Conservation (phyloP, 2,329 filamentous ascomycete genomes). For the Aspergillus phoenicis region DNA sequence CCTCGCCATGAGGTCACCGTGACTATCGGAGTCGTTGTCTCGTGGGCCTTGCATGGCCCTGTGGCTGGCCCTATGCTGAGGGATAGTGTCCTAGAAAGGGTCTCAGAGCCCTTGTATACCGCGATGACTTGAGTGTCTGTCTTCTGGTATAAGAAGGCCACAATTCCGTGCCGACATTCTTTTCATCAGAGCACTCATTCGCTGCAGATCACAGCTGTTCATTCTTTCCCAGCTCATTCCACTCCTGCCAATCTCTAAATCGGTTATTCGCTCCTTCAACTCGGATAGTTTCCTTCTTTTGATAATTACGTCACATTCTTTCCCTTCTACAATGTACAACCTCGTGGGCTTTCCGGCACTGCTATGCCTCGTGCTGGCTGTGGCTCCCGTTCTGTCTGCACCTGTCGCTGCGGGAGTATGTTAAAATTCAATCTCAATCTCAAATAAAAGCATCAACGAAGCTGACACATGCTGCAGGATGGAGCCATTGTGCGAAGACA, state of each 20-base stretch:
- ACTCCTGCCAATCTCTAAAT: conserved; percentile 9
- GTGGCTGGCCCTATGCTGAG: not conserved
- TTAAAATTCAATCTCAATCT: not conserved
- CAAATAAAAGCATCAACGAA: conserved; percentile 3
- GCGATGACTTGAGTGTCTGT: not conserved
- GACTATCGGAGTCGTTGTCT: conserved; percentile 7
- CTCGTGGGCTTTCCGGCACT: conserved; percentile 31
- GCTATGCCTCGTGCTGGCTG: conserved; percentile 34
- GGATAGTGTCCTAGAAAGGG: conserved; percentile 11
- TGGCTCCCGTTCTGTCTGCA: conserved; percentile 33
- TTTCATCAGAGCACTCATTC: conserved; percentile 13
- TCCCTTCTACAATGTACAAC: conserved; percentile 26
- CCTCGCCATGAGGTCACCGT: not conserved
- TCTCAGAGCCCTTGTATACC: not conserved
- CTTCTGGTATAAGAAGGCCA: conserved; percentile 13
- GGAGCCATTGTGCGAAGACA: conserved; percentile 1
- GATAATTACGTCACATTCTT: not conserved
- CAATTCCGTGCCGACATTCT: not conserved
- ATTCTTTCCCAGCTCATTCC: conserved; percentile 3
- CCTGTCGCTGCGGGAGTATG: conserved; percentile 28
- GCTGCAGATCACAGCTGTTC: conserved; percentile 8
- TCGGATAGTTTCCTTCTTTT: conserved; percentile 14
- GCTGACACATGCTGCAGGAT: not conserved
- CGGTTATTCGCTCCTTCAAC: conserved; percentile 8
- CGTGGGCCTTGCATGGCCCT: conserved; percentile 14